Conservation (phyloP, 2,329 filamentous ascomycete species). For the Verticillium nubilum region DNA sequence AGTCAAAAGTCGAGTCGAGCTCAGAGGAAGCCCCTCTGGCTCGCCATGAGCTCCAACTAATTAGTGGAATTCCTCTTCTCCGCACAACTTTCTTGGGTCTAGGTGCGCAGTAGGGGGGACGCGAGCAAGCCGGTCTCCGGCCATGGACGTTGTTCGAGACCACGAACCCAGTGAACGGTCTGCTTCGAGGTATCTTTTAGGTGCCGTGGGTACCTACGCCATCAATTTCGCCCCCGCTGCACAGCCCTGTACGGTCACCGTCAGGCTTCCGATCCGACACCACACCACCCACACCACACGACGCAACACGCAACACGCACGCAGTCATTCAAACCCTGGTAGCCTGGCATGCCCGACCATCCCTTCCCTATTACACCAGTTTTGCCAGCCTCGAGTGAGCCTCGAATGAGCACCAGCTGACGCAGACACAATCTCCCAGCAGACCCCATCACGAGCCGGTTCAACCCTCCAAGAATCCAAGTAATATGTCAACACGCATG, state of each 20-base stretch:
- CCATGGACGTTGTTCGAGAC: background rate
- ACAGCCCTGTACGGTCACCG: background rate
- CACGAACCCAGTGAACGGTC: background rate
- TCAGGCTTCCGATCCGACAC: background rate
- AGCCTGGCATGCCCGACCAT: background rate
- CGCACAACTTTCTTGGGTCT: background rate
- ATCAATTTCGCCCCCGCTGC: background rate
- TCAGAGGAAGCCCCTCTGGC: background rate
- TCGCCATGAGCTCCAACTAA: background rate
- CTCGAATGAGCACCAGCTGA: background rate
- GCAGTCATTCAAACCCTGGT: background rate
- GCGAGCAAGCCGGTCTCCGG: background rate
- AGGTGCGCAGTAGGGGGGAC: background rate
- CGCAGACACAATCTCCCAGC: background rate
- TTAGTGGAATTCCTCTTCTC: background rate
- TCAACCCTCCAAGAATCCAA: background rate
- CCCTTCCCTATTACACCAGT: background rate
- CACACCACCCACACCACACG: background rate
- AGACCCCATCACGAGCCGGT: background rate
- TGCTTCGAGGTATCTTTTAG: too few relatives aligned
- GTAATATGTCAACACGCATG: background rate
- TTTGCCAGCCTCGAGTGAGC: background rate
- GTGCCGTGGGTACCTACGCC: background rate
- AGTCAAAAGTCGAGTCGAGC: background rate
- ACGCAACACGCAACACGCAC: background rate